These are phyloP conservation scores for Gossypium bickii DNA, from an alignment of 345 rosid genomes.

Conservation along the genomic window DNA sequence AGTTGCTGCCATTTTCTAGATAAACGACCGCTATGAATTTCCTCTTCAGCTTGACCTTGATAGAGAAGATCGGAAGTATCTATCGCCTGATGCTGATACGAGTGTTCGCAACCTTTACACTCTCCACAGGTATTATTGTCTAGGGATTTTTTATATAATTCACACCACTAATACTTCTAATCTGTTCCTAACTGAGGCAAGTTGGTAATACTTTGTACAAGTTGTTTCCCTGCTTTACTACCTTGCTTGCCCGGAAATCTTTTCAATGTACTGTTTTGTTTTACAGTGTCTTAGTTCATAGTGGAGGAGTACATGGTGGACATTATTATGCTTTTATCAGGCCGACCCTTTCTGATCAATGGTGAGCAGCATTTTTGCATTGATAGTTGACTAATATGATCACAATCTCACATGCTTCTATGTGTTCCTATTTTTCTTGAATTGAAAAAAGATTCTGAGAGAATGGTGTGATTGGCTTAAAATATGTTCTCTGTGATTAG, in stretches of 20 bases:
- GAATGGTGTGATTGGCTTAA: background rate
- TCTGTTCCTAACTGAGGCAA: background rate
- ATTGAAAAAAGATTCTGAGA: background rate
- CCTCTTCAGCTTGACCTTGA: constrained; percentile 66
- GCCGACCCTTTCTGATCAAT: constrained; percentile 86
- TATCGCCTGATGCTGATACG: constrained; percentile 57
- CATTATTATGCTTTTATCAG: constrained; percentile 95
- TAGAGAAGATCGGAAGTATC: constrained; percentile 51
- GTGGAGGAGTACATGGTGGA: constrained; percentile 98
- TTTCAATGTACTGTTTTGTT: constrained; percentile 12
- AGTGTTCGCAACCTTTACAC: constrained; percentile 58
- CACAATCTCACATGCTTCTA: background rate
- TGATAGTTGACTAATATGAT: constrained; percentile 5
- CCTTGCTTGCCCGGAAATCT: background rate
- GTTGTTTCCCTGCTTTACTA: background rate
- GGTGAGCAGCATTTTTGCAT: constrained; percentile 40
- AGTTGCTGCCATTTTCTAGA: constrained; percentile 27
- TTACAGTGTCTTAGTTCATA: constrained; percentile 88
- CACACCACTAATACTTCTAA: background rate
- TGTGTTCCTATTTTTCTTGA: background rate
- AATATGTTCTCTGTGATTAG: background rate
- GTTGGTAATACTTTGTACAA: background rate
- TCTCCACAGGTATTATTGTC: constrained; percentile 45
- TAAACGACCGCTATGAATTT: constrained; percentile 64
- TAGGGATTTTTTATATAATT: background rate